phyloP scores from a whole-genome alignment of 345 rosid species.

The Hypericum perforatum region DNA sequence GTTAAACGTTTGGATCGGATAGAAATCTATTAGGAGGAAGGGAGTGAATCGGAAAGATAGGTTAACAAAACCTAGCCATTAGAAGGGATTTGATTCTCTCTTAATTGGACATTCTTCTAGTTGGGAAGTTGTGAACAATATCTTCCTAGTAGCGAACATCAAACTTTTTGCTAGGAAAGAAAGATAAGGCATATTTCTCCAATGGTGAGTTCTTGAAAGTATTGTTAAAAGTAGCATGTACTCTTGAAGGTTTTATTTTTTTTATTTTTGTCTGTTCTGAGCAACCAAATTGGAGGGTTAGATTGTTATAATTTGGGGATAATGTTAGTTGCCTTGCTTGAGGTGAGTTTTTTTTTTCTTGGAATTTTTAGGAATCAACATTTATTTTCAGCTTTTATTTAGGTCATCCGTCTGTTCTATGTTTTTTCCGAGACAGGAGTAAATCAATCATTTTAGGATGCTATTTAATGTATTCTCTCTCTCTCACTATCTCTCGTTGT shows the following conservation, averaged over 20 bases:
- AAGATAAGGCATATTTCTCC: background rate
- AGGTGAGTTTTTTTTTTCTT: constrained; percentile 7
- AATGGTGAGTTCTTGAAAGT: constrained; percentile 1
- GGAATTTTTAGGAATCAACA: constrained; percentile 1
- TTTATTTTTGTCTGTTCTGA: constrained; percentile 15
- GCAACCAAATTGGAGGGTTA: constrained; percentile 12
- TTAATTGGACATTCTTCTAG: too few species aligned
- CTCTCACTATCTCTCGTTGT: constrained; percentile 11
- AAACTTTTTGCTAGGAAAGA: too few species aligned
- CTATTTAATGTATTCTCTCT: constrained; percentile 7
- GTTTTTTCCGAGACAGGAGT: constrained; percentile 5
- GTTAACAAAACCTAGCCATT: too few species aligned
- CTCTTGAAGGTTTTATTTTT: constrained; percentile 2
- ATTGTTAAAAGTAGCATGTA: constrained; percentile 5
- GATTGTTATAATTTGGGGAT: constrained; percentile 15
- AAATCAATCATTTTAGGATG: constrained; percentile 1
- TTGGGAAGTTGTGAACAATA: too few species aligned
- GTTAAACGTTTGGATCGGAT: too few species aligned
- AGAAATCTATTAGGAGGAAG: too few species aligned
- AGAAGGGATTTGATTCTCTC: too few species aligned
- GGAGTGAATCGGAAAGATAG: too few species aligned
- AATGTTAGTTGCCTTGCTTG: constrained; percentile 5
- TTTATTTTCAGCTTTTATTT: background rate
- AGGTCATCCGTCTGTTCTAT: background rate
- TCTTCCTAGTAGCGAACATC: too few species aligned